phyloP scores from a whole-genome alignment of 495 filamentous ascomycete genomes.

The Penicillium canescens region DNA sequence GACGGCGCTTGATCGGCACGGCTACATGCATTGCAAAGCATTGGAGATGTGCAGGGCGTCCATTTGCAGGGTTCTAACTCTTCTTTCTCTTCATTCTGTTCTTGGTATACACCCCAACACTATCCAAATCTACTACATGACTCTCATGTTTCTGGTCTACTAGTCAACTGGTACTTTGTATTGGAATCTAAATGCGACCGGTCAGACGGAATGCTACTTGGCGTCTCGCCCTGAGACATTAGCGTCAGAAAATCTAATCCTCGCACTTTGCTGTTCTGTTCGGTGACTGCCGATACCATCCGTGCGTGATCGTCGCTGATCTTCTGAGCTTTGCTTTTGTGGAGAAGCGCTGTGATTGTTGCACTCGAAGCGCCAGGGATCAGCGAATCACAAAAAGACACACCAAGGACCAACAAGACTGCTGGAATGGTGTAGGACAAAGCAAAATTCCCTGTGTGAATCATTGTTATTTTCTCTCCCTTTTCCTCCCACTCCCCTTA shows the following conservation, averaged over 20 bases:
- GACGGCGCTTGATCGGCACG: conserved; percentile 4
- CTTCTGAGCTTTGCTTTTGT: neutral
- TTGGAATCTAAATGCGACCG: conserved; percentile 1
- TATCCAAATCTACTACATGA: neutral
- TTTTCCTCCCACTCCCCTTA: neutral
- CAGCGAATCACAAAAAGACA: neutral
- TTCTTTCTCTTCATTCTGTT: neutral
- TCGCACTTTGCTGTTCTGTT: neutral
- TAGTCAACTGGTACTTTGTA: neutral
- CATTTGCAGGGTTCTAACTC: neutral
- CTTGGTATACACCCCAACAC: too few relatives aligned
- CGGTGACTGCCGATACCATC: neutral
- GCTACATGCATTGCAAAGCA: neutral
- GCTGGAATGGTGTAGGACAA: neutral
- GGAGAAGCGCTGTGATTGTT: neutral
- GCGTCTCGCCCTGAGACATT: conserved; percentile 10
- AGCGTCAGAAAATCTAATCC: neutral
- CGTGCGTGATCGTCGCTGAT: neutral
- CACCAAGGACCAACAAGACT: too few relatives aligned
- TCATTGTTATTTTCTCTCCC: neutral
- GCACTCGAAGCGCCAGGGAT: conserved; percentile 4
- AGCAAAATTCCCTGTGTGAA: neutral
- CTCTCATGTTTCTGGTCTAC: neutral
- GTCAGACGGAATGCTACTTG: neutral
- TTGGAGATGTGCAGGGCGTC: too few relatives aligned